Conservation (phyloP, 352 stramenopile species). For the Pythium brassicae region DNA sequence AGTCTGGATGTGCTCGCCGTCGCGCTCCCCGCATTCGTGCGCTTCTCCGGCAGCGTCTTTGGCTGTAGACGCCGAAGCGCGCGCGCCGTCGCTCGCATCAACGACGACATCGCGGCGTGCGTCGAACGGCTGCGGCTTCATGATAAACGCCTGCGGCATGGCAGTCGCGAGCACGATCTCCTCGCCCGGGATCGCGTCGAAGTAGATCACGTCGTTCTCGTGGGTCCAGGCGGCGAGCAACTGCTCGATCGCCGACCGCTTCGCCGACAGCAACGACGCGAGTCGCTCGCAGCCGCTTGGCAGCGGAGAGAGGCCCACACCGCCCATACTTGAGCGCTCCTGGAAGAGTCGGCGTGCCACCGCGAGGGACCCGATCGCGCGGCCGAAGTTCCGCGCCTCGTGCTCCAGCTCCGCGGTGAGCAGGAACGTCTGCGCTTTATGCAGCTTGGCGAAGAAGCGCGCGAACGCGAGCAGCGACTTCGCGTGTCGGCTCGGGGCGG, state of each 20-base stretch:
- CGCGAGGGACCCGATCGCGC: slow-evolving; percentile 23
- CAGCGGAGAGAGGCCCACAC: slow-evolving; percentile 14
- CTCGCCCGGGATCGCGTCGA: slow-evolving; percentile 20
- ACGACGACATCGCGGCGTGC: not conserved
- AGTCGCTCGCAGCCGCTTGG: slow-evolving; percentile 10
- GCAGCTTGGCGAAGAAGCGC: slow-evolving; percentile 26
- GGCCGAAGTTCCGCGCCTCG: slow-evolving; percentile 14
- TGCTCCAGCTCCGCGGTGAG: slow-evolving; percentile 22
- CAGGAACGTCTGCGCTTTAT: slow-evolving; percentile 22
- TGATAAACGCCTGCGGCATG: slow-evolving; percentile 25
- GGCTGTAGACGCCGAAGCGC: no score
- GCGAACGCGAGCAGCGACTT: slow-evolving; percentile 21
- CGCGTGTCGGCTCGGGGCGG: slow-evolving; percentile 2
- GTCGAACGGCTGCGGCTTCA: slow-evolving; percentile 21
- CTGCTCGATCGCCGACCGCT: slow-evolving; percentile 12
- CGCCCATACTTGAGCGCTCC: slow-evolving; percentile 19
- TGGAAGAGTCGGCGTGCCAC: slow-evolving; percentile 19
- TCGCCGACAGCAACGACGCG: slow-evolving; percentile 8
- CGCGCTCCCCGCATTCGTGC: not conserved
- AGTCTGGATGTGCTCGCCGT: slow-evolving; percentile 8
- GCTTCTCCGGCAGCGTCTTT: no score
- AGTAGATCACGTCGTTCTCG: slow-evolving; percentile 31
- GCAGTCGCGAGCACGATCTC: slow-evolving; percentile 15
- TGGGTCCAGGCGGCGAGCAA: slow-evolving; percentile 11
- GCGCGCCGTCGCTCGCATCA: no score